Evolutionary conservation across 306 rosid genomes (phyloP).

Genomic region (Vigna mungo): DNA sequence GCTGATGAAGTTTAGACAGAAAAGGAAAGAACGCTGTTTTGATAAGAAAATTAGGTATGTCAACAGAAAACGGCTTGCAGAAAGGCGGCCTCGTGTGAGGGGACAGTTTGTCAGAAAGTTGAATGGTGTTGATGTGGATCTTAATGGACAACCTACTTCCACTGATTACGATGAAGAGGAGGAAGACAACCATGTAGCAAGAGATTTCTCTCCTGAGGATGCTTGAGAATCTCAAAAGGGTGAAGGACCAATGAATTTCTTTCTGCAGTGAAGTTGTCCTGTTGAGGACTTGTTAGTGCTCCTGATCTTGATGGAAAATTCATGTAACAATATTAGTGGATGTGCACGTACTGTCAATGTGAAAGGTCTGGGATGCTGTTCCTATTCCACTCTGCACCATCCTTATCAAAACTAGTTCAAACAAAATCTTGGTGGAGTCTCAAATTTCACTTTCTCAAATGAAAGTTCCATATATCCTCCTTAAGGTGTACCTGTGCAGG

Average conservation of each 20-base stretch:
- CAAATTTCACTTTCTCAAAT: too few species aligned
- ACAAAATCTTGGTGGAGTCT: constrained; percentile 21
- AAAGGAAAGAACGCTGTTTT: constrained; percentile 94
- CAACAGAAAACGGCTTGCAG: constrained; percentile 84
- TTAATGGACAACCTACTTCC: constrained; percentile 82
- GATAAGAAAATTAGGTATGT: constrained; percentile 95
- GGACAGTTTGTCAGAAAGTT: constrained; percentile 96
- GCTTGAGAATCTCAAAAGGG: constrained; percentile 41
- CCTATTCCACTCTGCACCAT: constrained; percentile 6
- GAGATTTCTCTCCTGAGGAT: constrained; percentile 53
- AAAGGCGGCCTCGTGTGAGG: constrained; percentile 88
- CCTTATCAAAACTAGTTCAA: constrained; percentile 18
- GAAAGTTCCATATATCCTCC: constrained; percentile 13
- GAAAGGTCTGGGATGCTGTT: constrained; percentile 5
- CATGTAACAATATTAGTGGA: constrained; percentile 25
- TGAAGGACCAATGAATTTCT: constrained; percentile 33
- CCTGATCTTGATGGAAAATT: constrained; percentile 39
- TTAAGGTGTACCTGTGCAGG: constrained; percentile 26
- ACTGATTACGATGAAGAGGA: constrained; percentile 71
- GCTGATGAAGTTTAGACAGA: constrained; percentile 89
- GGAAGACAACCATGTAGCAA: constrained; percentile 52
- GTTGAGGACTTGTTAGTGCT: background rate
- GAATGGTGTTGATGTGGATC: constrained; percentile 80
- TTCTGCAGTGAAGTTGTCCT: background rate
- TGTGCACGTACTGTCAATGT: background rate